phyloP scores from a whole-genome alignment of 306 rosid species.

The Lablab purpureus region DNA sequence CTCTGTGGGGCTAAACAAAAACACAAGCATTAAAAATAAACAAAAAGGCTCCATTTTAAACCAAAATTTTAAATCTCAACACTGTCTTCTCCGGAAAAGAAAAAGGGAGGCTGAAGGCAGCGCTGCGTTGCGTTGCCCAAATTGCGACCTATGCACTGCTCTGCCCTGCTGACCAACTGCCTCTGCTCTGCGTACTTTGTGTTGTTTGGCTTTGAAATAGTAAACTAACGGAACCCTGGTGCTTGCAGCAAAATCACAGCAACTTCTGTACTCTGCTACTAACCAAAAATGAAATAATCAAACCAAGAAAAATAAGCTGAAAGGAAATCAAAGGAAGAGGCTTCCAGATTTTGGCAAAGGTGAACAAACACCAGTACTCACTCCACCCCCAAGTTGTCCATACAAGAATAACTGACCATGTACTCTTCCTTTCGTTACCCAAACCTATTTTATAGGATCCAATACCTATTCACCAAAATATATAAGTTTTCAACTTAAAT shows the following conservation, averaged over 20 bases:
- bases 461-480: too few relatives aligned
- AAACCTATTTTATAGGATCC: too few relatives aligned
- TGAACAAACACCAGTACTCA: too few relatives aligned
- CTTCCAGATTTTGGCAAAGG: too few relatives aligned
- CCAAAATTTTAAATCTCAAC: neutral
- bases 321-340: too few relatives aligned
- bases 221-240: constrained; percentile 34
- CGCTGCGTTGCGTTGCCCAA: constrained; percentile 3
- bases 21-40: constrained; percentile 34
- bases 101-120: neutral
- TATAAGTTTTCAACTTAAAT: too few relatives aligned
- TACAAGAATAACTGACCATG: too few relatives aligned
- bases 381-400: too few relatives aligned
- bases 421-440: too few relatives aligned
- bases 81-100: constrained; percentile 56
- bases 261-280: neutral
- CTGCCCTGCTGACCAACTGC: neutral
- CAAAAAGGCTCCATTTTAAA: neutral
- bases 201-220: constrained; percentile 23
- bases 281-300: neutral
- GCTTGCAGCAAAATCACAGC: constrained; percentile 32
- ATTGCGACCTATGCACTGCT: constrained; percentile 1
- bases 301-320: too few relatives aligned
- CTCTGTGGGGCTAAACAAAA: constrained; percentile 45
- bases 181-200: constrained; percentile 16